Evolutionary conservation across 768 basidiomycete species (phyloP), one percentile per base, ranked within the genome.

Genomic region (Termitomyces sp.): DNA sequence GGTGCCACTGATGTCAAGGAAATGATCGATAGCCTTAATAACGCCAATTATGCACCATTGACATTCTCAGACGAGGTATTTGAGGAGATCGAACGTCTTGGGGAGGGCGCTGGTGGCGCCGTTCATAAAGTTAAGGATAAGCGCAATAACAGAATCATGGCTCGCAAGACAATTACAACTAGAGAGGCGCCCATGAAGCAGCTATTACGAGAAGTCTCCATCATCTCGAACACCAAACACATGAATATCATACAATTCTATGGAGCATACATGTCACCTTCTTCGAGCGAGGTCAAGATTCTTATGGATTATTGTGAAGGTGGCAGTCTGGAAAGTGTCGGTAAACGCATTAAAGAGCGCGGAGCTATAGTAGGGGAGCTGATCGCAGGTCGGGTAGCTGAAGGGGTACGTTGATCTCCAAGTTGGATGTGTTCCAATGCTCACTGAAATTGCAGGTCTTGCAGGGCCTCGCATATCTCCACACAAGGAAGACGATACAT

Each of bases 91-190:
- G 70, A 75, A 14, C 83, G 92, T 54, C 76, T 99, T 2, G 97
- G 97, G 20, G 94, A 98, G 67, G 97, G 97, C 43, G 93, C 94
- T 55, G 94, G 95, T 47, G 97, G 97, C 47, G 94, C 94, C 8
- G 97, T 99, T 11, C 87, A 96, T 71, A 94, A 93, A 72, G 95
- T 98, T 48, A 84, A 78, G 69, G 92, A 97, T 71, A 87, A 79
- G 67, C 86, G 88, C 55, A 91, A 85, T 1, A 84, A 84, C 35
- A 76, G 78, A 69, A 81, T 94, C 65, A 87, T 97, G 84, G 97
- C 97, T 5, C 85, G 94, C 67, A 99, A 99, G 78, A 90, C 92
- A 9, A 94, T 96, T 68, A 91, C 91, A 32, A 92, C 91, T 10
- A 86, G 86, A 56, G 90, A 92, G 65, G 96, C 93, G 47, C 95